A percentile compares a stretch with the other conserved stretches of the same genome.
Evolutionary conservation across 495 filamentous ascomycete species (phyloP).

Genomic region (Xylaria castorea): DNA sequence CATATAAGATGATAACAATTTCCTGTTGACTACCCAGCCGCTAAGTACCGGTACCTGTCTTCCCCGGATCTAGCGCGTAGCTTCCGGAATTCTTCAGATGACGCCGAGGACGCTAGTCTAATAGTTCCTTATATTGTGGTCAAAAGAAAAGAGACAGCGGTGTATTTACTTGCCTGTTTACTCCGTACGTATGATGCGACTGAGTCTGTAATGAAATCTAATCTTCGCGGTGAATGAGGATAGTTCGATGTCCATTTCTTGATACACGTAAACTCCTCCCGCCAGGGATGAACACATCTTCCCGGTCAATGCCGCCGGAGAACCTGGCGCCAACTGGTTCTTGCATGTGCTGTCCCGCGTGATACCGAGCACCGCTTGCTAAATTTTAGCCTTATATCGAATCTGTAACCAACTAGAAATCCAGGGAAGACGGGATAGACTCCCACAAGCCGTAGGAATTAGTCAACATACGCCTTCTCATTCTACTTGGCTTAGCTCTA

Average conservation of each 20-base stretch:
- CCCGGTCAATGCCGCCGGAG: constrained; percentile 5
- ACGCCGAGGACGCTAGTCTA: constrained; percentile 13
- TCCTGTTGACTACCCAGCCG: constrained; percentile 10
- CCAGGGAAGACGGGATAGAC: neutral
- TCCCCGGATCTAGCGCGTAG: constrained; percentile 10
- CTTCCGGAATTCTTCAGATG: constrained; percentile 2
- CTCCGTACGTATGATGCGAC: neutral
- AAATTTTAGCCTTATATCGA: neutral
- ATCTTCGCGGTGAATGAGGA: neutral
- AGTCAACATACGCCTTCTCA: neutral
- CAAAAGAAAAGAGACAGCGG: constrained; percentile 7
- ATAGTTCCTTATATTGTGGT: constrained; percentile 4
- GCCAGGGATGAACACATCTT: neutral
- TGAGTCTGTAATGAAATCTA: constrained; percentile 6
- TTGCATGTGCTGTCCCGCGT: neutral
- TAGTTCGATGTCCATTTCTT: neutral
- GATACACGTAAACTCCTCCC: neutral
- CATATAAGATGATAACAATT: constrained; percentile 22
- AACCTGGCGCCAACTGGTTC: neutral
- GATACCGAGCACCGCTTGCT: neutral
- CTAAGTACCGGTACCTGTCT: constrained; percentile 11
- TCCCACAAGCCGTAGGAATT: neutral
- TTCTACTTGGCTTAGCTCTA: neutral
- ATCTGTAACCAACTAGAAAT: constrained; percentile 1
- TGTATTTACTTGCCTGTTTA: neutral